These are phyloP conservation scores for Biscutella laevigata DNA, from an alignment of 441 rosid genomes.

Conservation along the genomic window DNA sequence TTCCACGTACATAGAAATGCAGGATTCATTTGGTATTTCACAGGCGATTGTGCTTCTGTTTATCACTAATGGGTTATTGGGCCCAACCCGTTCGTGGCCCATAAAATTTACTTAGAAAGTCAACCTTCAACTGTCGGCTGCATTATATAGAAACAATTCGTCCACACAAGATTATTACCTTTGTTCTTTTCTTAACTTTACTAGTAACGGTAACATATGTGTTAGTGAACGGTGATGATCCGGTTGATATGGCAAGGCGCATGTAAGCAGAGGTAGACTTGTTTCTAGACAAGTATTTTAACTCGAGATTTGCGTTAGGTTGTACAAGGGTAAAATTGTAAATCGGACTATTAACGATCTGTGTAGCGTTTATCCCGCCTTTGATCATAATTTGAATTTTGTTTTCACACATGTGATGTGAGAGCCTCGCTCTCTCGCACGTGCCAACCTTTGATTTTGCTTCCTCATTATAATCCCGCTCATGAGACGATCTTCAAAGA, in stretches of 20 bases:
- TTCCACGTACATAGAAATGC: no score
- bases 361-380: neutral
- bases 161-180: neutral
- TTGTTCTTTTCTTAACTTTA: neutral
- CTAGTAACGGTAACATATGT: neutral
- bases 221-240: neutral
- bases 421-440: conserved; percentile 5
- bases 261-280: neutral
- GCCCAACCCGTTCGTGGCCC: no score
- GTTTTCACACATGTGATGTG: conserved; percentile 13
- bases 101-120: no score
- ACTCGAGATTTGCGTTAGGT: neutral
- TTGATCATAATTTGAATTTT: conserved; percentile 18
- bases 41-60: no score
- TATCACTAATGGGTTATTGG: no score
- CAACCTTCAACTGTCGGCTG: no score
- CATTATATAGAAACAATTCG: no score
- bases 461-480: conserved; percentile 23
- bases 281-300: neutral
- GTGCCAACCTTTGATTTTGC: conserved; percentile 7
- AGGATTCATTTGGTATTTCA: no score
- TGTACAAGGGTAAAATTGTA: conserved; percentile 6
- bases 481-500: conserved; percentile 14
- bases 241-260: neutral
- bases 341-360: neutral